Base-by-base conservation (phyloP, 2,329 filamentous ascomycete genomes). In the Ceratocystis alfenasii region DNA sequence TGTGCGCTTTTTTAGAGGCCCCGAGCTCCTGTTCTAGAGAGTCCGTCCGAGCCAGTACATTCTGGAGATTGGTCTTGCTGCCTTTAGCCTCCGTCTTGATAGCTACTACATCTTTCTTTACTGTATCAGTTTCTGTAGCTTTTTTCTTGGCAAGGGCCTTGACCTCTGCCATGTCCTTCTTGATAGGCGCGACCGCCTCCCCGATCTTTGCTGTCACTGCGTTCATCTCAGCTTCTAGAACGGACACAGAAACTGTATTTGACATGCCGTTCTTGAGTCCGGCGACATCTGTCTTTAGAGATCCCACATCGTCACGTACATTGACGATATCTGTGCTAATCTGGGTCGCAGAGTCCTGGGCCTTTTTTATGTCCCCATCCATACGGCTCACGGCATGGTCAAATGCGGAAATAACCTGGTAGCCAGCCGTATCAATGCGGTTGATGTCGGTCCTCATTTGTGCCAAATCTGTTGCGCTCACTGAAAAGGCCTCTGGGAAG, bases 321-420 rank as follows among this genome's bases (percentile, higher is more conserved):
- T 67, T 68, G 12, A 66, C 66, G 0, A 73, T 46, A 5, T 74
- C 71, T 7, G 64, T 69, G n/a, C 70, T 70, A 44, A 76, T 62
- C 5, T 69, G 66, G 5, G 65, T 62, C n/a, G 75, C 68, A 1
- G 71, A 71, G 36, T 72, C 72, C 44, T 70, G 72, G 8, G 77
- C 69, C 30, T 71, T 73, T 45, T 71, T 69, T 65, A 76, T 70
- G 45, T 76, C 73, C 22, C 70, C 66, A 45, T 77, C 72, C 20
- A 78, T 72, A 25, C 73, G 73, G 20, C 69, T 66, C 8, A 77
- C 70, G 28, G 72, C 71, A 12, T 71, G 71, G 22, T 77, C 74
- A 61, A 78, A 74, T 1, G 73, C 72, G 6, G 75, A 73, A 12
- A 76, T 72, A 53, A 76, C 71, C 50, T 75, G 74, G 66, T 72